phyloP scores from a whole-genome alignment of 768 basidiomycete species.

The Boletus rufocinnamomeus region DNA sequence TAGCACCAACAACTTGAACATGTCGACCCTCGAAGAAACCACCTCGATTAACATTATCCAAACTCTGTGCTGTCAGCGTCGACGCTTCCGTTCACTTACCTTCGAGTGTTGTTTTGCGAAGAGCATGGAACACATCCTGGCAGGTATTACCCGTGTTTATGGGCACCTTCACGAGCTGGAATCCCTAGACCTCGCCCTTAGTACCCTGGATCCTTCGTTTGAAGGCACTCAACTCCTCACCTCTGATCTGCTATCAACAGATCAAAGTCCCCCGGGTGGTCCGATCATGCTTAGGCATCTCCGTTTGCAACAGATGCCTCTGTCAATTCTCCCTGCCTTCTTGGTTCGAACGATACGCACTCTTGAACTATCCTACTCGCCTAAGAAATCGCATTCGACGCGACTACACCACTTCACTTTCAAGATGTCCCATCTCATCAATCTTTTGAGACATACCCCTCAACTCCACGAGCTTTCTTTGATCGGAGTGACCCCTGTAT shows the following conservation, averaged over 20 bases:
- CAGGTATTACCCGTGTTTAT: constrained; percentile 18
- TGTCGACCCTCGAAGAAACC: constrained; percentile 16
- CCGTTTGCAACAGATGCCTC: constrained; percentile 44
- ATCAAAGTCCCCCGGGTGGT: constrained; percentile 4
- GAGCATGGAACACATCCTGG: constrained; percentile 33
- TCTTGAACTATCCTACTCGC: constrained; percentile 45
- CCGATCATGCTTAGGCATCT: constrained; percentile 34
- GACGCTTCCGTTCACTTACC: constrained; percentile 37
- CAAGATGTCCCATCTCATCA: constrained; percentile 43
- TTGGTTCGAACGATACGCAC: constrained; percentile 42
- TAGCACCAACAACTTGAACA: constrained; percentile 15
- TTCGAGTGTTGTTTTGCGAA: constrained; percentile 34
- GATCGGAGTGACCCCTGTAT: constrained; percentile 43
- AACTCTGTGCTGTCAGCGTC: constrained; percentile 22
- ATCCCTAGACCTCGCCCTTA: constrained; percentile 33
- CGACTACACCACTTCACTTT: constrained; percentile 36
- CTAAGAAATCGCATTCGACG: constrained; percentile 24
- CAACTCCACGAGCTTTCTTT: constrained; percentile 46
- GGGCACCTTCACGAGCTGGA: constrained; percentile 28
- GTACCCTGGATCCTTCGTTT: constrained; percentile 29
- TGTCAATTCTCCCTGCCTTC: constrained; percentile 38
- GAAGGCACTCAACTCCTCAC: constrained; percentile 28
- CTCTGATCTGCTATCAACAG: constrained; percentile 20
- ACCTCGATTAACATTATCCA: constrained; percentile 31
- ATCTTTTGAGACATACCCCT: constrained; percentile 40